A percentile compares a stretch with the other conserved stretches of the same genome.
These are phyloP conservation scores for Apocynum venetum DNA, from an alignment of 257 asterid species.

Conservation along the genomic window DNA sequence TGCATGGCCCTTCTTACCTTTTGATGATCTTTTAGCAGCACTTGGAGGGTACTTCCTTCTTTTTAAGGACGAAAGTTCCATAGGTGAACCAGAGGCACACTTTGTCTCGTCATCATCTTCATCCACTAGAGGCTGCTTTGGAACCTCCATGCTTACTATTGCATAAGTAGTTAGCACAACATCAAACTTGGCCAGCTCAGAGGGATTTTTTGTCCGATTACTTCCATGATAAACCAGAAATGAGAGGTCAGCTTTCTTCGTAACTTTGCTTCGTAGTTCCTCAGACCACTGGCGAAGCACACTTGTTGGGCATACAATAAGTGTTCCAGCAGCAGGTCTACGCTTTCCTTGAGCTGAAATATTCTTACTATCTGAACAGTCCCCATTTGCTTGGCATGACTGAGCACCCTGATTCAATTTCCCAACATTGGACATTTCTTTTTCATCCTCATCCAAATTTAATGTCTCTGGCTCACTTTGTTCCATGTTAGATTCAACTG, in stretches of 20 bases:
- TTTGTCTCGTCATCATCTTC: conserved; percentile 59
- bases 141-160: conserved; percentile 97
- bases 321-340: conserved; percentile 95
- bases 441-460: conserved; percentile 88
- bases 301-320: conserved; percentile 95
- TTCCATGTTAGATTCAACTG: conserved; percentile 36
- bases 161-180: conserved; percentile 96
- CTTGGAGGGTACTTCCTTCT: conserved; percentile 58
- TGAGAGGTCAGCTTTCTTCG: conserved; percentile 74
- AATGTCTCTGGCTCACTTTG: conserved; percentile 62
- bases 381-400: conserved; percentile 33
- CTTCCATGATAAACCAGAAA: conserved; percentile 86
- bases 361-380: conserved; percentile 18
- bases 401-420: conserved; percentile 30
- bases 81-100: conserved; percentile 24
- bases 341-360: conserved; percentile 47
- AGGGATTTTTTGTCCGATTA: conserved; percentile 82
- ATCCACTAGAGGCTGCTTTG: conserved; percentile 86
- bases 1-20: conserved; percentile 57
- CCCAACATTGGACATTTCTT: conserved; percentile 32
- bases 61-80: conserved; percentile 40
- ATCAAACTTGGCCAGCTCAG: conserved; percentile 83
- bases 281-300: conserved; percentile 98
- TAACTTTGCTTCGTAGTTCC: conserved; percentile 81
- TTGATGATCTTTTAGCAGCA: conserved; percentile 45